These are phyloP conservation scores for Phytophthora idaei DNA, from an alignment of 352 stramenopile genomes.

Conservation along the genomic window DNA sequence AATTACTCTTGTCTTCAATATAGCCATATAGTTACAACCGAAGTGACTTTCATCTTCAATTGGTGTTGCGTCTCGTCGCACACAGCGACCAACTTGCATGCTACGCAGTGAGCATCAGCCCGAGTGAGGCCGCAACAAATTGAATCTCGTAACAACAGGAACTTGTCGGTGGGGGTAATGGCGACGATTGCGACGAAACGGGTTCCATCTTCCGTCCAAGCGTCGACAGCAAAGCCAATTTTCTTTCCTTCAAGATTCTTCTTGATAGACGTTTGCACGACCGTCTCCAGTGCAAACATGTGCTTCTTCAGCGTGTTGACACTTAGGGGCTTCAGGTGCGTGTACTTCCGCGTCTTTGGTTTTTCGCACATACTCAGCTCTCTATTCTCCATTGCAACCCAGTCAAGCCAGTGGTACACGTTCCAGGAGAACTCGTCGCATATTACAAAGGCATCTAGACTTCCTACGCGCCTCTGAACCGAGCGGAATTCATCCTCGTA, in stretches of 20 bases:
- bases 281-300: conserved; percentile 5
- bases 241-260: not conserved
- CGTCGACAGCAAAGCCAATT: conserved; percentile 24
- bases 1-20: too few species aligned
- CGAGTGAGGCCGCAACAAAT: too few species aligned
- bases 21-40: too few species aligned
- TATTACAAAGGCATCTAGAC: conserved; percentile 12
- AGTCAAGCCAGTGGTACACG: conserved; percentile 26
- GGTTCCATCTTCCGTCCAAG: conserved; percentile 21
- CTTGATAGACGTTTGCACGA: conserved; percentile 10
- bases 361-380: conserved; percentile 26
- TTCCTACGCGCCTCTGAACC: conserved; percentile 12
- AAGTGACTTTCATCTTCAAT: too few species aligned
- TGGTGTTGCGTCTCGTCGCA: too few species aligned
- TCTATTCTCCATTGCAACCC: conserved; percentile 25
- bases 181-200: conserved; percentile 28
- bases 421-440: not conserved
- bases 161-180: not conserved
- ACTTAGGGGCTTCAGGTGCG: conserved; percentile 14
- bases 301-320: not conserved
- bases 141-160: too few species aligned
- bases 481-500: conserved; percentile 11
- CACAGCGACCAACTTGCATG: too few species aligned
- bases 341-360: conserved; percentile 25
- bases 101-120: too few species aligned